Evolutionary conservation across 2,329 filamentous ascomycete species (phyloP), one percentile per base, ranked within the genome.

Genomic region (Cercospora sp.): DNA sequence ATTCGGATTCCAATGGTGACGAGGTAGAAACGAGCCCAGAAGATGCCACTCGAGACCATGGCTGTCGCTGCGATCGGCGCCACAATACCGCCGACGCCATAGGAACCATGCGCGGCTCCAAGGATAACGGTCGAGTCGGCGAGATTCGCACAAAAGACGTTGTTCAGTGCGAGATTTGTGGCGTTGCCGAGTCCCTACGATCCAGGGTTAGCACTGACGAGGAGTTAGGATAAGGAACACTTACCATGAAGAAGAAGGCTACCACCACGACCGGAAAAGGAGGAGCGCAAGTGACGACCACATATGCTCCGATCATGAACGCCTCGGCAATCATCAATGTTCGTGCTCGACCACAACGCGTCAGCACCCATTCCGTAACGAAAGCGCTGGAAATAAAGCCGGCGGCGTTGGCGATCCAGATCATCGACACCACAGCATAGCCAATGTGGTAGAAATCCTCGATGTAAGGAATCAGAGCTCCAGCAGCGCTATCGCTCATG

Each of bases 391-490:
- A 78, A 75, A 96, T 89, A 80, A 93, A 96, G 16, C 92, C 92
- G 3, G 59, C 53, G 2, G 71, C 71, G 45, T 73, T 73, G 3
- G 68, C 67, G 3, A 73, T 71, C 81, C 95, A 96, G 75, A 96
- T 91, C 42, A 94, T 82, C 1, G 92, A 94, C 2, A 95, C 91
- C 8, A 92, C 80, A 2, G 89, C 90, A 77, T 95, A 94, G 51
- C 89, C 90, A 65, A 95, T 92, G 67, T 84, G 72, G 75, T 94
- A 96, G 74, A 91, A 87, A 78, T 81, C 83, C 77, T 94, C 91
- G 78, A 96, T 91, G 75, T 93, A 93, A 0, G 92, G 92, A 72
- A 96, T 91, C 66, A 95, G 76, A 10, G 92, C 91, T 75, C 92
- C 92, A 1, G 91, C 88, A 0, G 90, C 81, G 73, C 70, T 71